A percentile compares a stretch with the other conserved stretches of the same genome.
These are phyloP conservation scores for Ustilago vetiveriae DNA, from an alignment of 1,284 basidiomycete species.

Conservation along the genomic window DNA sequence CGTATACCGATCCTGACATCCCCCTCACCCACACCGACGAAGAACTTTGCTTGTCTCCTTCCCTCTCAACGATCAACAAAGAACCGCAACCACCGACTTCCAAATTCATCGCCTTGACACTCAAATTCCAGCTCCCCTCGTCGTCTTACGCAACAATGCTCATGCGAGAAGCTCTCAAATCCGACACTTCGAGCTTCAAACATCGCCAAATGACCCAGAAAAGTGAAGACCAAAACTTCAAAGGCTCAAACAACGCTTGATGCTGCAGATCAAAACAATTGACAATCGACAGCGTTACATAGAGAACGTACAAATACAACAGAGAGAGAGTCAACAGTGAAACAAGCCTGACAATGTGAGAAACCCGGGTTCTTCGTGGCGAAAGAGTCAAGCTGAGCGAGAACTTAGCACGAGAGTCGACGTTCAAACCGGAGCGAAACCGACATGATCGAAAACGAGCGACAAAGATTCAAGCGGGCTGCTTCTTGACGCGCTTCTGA, in stretches of 20 bases:
- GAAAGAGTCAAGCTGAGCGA: no score
- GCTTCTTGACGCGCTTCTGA: slow-evolving; percentile 48
- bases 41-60: slow-evolving; percentile 74
- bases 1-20: slow-evolving; percentile 92
- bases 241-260: slow-evolving; percentile 8
- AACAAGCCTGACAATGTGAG: background rate
- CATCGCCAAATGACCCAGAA: slow-evolving; percentile 51
- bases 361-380: no score
- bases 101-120: slow-evolving; percentile 54
- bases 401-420: no score
- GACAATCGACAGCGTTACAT: slow-evolving; percentile 1
- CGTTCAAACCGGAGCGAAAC: no score
- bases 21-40: slow-evolving; percentile 92
- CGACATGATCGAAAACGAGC: background rate
- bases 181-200: slow-evolving; percentile 57
- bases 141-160: slow-evolving; percentile 65
- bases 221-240: slow-evolving; percentile 53
- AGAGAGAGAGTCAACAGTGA: slow-evolving; percentile 5
- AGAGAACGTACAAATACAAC: slow-evolving; percentile 25
- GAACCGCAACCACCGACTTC: background rate
- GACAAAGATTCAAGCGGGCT: slow-evolving; percentile 12
- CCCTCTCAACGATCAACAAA: background rate
- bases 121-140: slow-evolving; percentile 59
- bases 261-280: background rate
- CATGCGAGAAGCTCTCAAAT: slow-evolving; percentile 63